Conservation (phyloP, 768 basidiomycete species). For the Tephrocybe sp. region DNA sequence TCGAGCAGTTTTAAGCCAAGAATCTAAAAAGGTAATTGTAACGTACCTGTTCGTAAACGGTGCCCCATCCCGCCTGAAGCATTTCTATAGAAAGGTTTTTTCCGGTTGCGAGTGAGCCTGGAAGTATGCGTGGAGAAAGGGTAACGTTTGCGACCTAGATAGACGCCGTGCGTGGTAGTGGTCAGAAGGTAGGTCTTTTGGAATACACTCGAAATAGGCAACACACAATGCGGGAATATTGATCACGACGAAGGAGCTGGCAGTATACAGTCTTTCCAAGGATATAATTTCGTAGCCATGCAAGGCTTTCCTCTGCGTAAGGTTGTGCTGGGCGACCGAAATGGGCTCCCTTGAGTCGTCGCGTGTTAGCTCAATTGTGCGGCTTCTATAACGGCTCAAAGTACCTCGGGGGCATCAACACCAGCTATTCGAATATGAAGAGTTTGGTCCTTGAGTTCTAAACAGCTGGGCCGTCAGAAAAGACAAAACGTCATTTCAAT, state of each 20-base stretch:
- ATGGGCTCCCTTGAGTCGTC: conserved; percentile 58
- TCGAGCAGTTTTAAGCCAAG: not conserved
- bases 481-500: not conserved
- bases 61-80: conserved; percentile 75
- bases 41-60: conserved; percentile 63
- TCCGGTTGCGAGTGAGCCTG: conserved; percentile 42
- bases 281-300: conserved; percentile 62
- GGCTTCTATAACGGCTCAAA: conserved; percentile 4
- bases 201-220: not conserved
- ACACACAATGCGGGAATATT: conserved; percentile 79
- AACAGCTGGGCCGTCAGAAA: not conserved
- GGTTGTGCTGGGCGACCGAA: conserved; percentile 83
- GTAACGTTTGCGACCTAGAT: conserved; percentile 66
- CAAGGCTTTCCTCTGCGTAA: conserved; percentile 67
- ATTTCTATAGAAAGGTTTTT: conserved; percentile 65
- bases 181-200: too few species aligned
- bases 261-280: conserved; percentile 62
- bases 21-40: not conserved
- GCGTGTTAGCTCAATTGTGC: not conserved
- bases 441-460: conserved; percentile 78
- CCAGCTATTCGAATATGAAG: conserved; percentile 88
- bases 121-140: conserved; percentile 51
- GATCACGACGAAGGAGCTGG: conserved; percentile 74
- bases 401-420: conserved; percentile 90
- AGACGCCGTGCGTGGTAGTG: not conserved